Evolutionary conservation across 2,329 filamentous ascomycete species (phyloP), one percentile per base, ranked within the genome.

Genomic region (Parastagonospora avenae): DNA sequence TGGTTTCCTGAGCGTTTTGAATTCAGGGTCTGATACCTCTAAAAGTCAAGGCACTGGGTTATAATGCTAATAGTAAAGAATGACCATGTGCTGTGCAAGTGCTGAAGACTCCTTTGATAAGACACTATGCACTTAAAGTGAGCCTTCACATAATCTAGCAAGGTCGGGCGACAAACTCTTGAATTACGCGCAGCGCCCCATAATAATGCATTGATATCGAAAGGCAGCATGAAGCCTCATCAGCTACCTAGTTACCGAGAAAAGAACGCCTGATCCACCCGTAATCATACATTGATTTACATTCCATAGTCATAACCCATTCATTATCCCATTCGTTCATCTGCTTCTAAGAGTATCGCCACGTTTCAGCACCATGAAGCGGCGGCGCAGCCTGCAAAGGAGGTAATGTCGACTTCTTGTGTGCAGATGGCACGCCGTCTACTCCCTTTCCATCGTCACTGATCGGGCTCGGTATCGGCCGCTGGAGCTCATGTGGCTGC

Each of bases 381-480:
- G 57, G 46, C 8, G 35, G 31, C 30, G 46, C 42, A 16, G 45
- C 14, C 36, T 61, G 55, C 11, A 49, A 45, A 8, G 46, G 37
- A 14, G 49, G 31, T 2, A 52, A 48, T 19, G 35, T 41, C 12
- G 52, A n/a, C 36, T 56, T 54, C 11, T 43, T 15, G 33, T 55
- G 39, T 11, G 50, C 39, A 19, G 49, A 43, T 2, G 59, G 30
- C 11, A 43, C 50, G 16, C 43, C 50, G 8, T 30, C 46, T 12
- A 30, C 49, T 7, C 27, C 48, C 27, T 70, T 67, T 3, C 62
- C 70, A 44, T 70, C 61, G 46, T 72, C 70, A 15, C 66, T 70
- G 8, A 71, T 67, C 11, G 70, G 68, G 39, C 64, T 70, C 2
- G 67, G 67, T 10, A 66, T 70, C 2, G 70, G 67, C 27, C 64